These are phyloP conservation scores for Phalaenopsis hybrid DNA, from an alignment of 116 monocot species.

Conservation along the genomic window DNA sequence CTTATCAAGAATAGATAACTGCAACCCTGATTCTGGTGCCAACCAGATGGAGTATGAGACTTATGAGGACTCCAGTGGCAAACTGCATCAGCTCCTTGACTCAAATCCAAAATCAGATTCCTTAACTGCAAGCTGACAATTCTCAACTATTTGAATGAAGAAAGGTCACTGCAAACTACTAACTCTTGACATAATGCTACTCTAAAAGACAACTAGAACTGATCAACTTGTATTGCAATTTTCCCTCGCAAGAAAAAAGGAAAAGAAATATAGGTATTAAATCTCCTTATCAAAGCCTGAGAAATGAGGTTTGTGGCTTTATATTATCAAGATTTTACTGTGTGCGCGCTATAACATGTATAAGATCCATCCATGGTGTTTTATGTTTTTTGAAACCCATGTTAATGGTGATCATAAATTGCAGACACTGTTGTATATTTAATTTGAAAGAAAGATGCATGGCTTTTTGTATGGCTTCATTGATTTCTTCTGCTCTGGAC, in stretches of 20 bases:
- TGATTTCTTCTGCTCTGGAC: too few relatives aligned
- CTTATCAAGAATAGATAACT: constrained; percentile 41
- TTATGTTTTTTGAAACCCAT: constrained; percentile 18
- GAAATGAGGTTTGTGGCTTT: background rate
- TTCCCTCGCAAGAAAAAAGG: background rate
- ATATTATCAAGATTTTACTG: background rate
- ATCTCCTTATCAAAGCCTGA: background rate
- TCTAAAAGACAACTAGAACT: too few relatives aligned
- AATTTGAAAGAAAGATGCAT: background rate
- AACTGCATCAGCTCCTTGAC: constrained; percentile 35
- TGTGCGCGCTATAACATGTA: background rate
- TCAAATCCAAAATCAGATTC: constrained; percentile 30
- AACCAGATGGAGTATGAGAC: constrained; percentile 1
- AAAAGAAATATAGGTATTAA: background rate
- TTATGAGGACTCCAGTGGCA: constrained; percentile 14
- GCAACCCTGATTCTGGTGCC: background rate
- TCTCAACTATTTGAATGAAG: background rate
- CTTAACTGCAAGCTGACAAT: constrained; percentile 32
- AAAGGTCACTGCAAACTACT: background rate
- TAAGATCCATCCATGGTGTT: constrained; percentile 29
- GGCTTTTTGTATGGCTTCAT: too few relatives aligned
- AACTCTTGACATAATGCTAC: background rate
- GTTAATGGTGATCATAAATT: constrained; percentile 14
- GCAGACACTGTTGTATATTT: background rate
- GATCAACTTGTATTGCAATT: background rate